These are phyloP conservation scores for Arthrobotrys sinensis DNA, from an alignment of 2,329 filamentous ascomycete genomes.

Conservation along the genomic window DNA sequence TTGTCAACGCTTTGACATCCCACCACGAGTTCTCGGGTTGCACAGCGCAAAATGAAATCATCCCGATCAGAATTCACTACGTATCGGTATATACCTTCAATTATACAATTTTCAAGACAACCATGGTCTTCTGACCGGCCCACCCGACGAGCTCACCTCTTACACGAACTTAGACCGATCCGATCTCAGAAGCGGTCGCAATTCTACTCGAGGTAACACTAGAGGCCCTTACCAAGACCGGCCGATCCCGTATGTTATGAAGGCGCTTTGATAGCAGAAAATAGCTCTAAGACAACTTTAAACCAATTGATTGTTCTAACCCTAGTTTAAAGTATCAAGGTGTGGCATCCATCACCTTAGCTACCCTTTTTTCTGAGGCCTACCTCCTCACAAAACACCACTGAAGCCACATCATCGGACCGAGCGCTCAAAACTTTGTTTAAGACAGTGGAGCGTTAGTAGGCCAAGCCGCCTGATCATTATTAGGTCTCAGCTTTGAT, in stretches of 20 bases:
- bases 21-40: not conserved
- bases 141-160: conserved; percentile 13
- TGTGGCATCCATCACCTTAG: conserved; percentile 20
- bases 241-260: not conserved
- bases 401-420: conserved; percentile 1
- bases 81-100: not conserved
- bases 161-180: not conserved
- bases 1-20: not conserved
- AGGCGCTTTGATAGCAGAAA: conserved; percentile 13
- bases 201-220: conserved; percentile 14
- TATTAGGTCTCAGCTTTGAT: conserved; percentile 6
- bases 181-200: conserved; percentile 4
- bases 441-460: conserved; percentile 4
- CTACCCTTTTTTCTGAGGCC: not conserved
- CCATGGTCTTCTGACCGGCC: conserved; percentile 17
- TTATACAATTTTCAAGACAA: not conserved
- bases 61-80: not conserved
- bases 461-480: conserved; percentile 10
- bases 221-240: conserved; percentile 13
- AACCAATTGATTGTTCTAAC: not conserved
- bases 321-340: not conserved
- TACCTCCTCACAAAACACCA: not conserved
- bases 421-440: conserved; percentile 6
- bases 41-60: not conserved
- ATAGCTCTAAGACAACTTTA: conserved; percentile 13